Percentiles rank a stretch among this genome's conserved stretches.
phyloP scores from a whole-genome alignment of 2,329 filamentous ascomycete species.

The Ophiostoma novo-ulmi region DNA sequence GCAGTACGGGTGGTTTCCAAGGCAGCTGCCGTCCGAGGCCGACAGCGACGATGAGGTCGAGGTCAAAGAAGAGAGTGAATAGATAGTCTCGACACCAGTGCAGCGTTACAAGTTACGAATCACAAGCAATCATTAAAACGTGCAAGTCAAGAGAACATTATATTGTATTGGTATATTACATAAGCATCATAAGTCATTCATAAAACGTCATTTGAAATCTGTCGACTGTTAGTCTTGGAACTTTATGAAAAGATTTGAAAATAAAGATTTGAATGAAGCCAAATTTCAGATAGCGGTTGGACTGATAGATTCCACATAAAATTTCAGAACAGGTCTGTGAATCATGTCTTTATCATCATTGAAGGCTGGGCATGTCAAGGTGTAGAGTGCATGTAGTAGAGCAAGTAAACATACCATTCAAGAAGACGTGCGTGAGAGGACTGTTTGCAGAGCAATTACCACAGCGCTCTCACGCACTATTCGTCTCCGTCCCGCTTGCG shows the following conservation, averaged over 20 bases:
- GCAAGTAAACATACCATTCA: constrained; percentile 35
- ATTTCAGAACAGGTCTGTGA: constrained; percentile 84
- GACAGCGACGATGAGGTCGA: constrained; percentile 19
- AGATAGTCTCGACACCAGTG: background rate
- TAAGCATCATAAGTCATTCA: background rate
- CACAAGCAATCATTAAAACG: background rate
- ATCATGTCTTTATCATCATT: constrained; percentile 64
- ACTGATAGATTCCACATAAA: constrained; percentile 64
- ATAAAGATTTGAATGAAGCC: constrained; percentile 13
- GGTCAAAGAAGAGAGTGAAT: background rate
- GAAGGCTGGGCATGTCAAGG: constrained; percentile 30
- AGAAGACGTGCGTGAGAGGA: background rate
- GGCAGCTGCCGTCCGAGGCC: constrained; percentile 43
- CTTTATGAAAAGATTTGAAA: constrained; percentile 21
- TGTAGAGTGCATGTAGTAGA: constrained; percentile 21
- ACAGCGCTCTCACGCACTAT: constrained; percentile 26
- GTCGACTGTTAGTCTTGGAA: constrained; percentile 19
- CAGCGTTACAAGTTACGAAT: background rate
- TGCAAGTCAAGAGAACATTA: background rate
- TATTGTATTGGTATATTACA: constrained; percentile 10
- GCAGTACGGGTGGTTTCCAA: constrained; percentile 54
- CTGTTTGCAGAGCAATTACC: background rate
- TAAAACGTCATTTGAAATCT: background rate
- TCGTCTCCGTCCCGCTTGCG: constrained; percentile 34
- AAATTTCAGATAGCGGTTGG: constrained; percentile 77